These are phyloP conservation scores for Sphaerulina vaccinii DNA, from an alignment of 2,329 filamentous ascomycete genomes.

Conservation along the genomic window DNA sequence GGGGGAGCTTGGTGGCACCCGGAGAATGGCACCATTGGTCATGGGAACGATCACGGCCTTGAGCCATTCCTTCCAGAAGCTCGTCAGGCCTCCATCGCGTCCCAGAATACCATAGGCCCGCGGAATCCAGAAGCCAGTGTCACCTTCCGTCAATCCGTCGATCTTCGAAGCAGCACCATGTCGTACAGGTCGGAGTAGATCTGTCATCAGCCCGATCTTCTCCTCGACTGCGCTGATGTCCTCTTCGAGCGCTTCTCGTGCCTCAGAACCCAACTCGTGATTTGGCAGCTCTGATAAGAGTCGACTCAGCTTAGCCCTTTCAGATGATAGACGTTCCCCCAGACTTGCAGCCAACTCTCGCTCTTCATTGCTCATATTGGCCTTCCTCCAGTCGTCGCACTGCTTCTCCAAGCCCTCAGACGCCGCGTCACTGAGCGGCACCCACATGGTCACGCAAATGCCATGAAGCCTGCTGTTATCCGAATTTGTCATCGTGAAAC, in stretches of 20 bases:
- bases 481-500: slow-evolving; percentile 94
- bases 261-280: slow-evolving; percentile 74
- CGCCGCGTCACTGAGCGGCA: slow-evolving; percentile 75
- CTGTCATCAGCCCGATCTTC: slow-evolving; percentile 95
- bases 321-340: slow-evolving; percentile 79
- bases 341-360: slow-evolving; percentile 88
- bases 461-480: slow-evolving; percentile 91
- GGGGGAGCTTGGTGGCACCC: slow-evolving; percentile 84
- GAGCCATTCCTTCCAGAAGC: slow-evolving; percentile 99
- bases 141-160: slow-evolving; percentile 89
- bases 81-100: slow-evolving; percentile 75
- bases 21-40: slow-evolving; percentile 79
- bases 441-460: slow-evolving; percentile 89
- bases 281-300: slow-evolving; percentile 79
- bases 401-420: slow-evolving; percentile 77
- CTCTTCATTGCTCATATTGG: slow-evolving; percentile 85
- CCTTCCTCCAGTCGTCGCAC: slow-evolving; percentile 52
- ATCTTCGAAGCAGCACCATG: slow-evolving; percentile 97
- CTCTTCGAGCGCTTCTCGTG: slow-evolving; percentile 82
- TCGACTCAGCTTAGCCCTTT: slow-evolving; percentile 86
- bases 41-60: slow-evolving; percentile 92
- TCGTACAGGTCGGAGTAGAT: slow-evolving; percentile 85
- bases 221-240: slow-evolving; percentile 95
- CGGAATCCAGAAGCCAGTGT: slow-evolving; percentile 94
- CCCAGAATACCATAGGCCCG: slow-evolving; percentile 91